Percentiles rank a stretch among this genome's conserved stretches.
Evolutionary conservation across 306 rosid genomes (phyloP).

Genomic region (Cicer yamashitae): DNA sequence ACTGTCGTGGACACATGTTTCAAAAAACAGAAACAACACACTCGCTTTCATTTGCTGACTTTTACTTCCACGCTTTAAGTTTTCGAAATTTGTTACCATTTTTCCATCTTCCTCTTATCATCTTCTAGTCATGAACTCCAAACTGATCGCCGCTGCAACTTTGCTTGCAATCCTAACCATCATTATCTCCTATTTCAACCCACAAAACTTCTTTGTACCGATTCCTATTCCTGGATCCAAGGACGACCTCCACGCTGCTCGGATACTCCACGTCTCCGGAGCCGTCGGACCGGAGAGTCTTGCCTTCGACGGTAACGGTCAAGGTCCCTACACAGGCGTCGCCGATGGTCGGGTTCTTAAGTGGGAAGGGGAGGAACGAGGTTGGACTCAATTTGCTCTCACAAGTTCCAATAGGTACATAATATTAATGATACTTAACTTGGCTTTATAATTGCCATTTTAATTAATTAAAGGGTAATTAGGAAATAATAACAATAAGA

Average conservation of each 20-base stretch:
- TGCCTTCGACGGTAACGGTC: constrained; percentile 68
- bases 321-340: constrained; percentile 88
- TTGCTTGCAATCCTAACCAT: constrained; percentile 50
- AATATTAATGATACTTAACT: no score
- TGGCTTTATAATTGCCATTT: no score
- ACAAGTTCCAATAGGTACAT: constrained; percentile 68
- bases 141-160: constrained; percentile 42
- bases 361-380: constrained; percentile 66
- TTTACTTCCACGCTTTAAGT: not conserved
- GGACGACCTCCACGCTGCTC: constrained; percentile 60
- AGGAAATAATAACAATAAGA: no score
- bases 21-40: not conserved
- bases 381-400: constrained; percentile 80
- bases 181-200: constrained; percentile 39
- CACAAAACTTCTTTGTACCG: constrained; percentile 42
- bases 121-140: constrained; percentile 49
- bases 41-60: not conserved
- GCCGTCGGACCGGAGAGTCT: constrained; percentile 94
- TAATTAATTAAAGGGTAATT: no score
- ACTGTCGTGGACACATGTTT: not conserved
- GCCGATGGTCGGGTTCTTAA: constrained; percentile 90
- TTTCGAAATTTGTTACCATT: not conserved
- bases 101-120: not conserved
- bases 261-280: constrained; percentile 51
- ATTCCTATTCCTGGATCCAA: constrained; percentile 55